These are phyloP conservation scores for Pugionium dolabratum DNA, from an alignment of 345 rosid genomes.

Conservation along the genomic window DNA sequence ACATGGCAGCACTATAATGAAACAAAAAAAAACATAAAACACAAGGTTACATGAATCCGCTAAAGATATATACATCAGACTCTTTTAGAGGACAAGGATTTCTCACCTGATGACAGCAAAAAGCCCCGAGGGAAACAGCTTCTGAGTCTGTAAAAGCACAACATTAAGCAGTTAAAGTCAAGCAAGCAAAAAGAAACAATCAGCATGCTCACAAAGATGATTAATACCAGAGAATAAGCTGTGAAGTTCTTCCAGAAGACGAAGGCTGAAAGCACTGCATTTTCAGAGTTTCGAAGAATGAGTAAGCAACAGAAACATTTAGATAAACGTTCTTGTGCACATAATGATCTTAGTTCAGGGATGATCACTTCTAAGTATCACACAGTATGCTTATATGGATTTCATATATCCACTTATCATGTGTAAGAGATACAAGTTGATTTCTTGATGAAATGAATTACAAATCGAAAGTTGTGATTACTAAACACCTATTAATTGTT, in stretches of 20 bases:
- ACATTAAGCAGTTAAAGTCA: conserved; percentile 29
- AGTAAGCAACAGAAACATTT: conserved; percentile 19
- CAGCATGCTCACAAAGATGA: conserved; percentile 13
- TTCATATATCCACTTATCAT: neutral
- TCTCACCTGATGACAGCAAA: conserved; percentile 64
- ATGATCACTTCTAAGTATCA: conserved; percentile 11
- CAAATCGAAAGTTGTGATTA: neutral
- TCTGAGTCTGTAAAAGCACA: conserved; percentile 69
- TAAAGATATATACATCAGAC: conserved; percentile 9
- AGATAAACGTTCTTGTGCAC: conserved; percentile 3
- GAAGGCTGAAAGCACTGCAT: conserved; percentile 74
- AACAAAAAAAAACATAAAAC: neutral
- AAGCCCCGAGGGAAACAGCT: conserved; percentile 62
- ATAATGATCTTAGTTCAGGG: conserved; percentile 15
- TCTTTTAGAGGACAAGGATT: neutral
- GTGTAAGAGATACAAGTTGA: neutral
- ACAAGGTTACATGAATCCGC: conserved; percentile 9
- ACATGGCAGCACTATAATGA: conserved; percentile 72
- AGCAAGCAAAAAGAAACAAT: conserved; percentile 11
- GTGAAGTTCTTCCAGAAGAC: conserved; percentile 74
- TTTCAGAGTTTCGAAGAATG: neutral
- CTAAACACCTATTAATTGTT: neutral
- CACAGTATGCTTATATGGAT: neutral
- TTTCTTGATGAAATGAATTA: conserved; percentile 3
- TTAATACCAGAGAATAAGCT: conserved; percentile 59